Base-by-base conservation (phyloP, 2,329 filamentous ascomycete species). In the Zymoseptoria passerinii region DNA sequence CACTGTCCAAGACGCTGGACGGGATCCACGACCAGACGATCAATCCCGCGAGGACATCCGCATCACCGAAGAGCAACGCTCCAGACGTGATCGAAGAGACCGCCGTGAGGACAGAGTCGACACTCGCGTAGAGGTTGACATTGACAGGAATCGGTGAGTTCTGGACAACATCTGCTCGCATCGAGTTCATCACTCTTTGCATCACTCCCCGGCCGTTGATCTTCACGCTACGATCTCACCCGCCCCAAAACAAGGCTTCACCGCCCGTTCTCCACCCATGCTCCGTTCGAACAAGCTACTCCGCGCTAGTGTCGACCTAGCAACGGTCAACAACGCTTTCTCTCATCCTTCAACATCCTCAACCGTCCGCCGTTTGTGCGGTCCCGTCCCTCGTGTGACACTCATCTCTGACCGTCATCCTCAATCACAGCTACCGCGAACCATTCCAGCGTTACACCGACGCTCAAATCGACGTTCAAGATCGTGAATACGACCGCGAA, bases 1-100 rank as follows among this genome's bases (percentile, higher is more conserved):
- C 81, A 86, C 85, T 79, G 81, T 81, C 80, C 80, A 76, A 81
- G 85, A 86, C 87, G 87, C 89, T 89, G 92, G 92, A 95, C 92
- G 90, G 91, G 91, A 95, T 92, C 85, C 84, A 71, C 81, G 80
- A 72, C 80, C 82, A 77, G 77, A 84, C 69, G 83, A 80, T 76
- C 81, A 81, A 79, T 86, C 90, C 81, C 68, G 68, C 62, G 89
- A 95, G 84, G 89, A 95, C 82, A 84, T 95, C 80, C 87, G 88
- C 77, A 85, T 89, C 79, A 84, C 82, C 79, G 85, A 89, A 80
- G 85, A 89, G 80, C 85, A 92, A 77, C 83, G 79, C 76, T 80
- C 85, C 80, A 85, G 80, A 52, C 83, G 81, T 75, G 80, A 79
- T 78, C 79, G 72, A 68, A 69, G 75, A 65, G 74, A 75, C 63